Evolutionary conservation across 495 filamentous ascomycete genomes (phyloP).

Genomic region (Sordaria brevicollis): DNA sequence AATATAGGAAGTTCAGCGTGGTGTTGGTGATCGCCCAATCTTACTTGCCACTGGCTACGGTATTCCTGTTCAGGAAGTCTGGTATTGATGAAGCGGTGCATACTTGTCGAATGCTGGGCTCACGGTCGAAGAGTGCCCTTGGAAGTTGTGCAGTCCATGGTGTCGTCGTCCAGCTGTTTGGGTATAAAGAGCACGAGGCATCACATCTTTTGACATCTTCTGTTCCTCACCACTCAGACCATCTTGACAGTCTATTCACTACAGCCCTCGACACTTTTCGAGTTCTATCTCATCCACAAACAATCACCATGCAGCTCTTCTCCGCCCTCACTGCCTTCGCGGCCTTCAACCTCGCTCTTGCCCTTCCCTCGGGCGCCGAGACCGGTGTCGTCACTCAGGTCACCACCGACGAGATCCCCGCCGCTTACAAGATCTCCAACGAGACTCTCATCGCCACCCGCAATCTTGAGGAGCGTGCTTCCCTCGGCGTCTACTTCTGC

Average conservation of each 20-base stretch:
- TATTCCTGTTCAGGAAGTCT: background rate
- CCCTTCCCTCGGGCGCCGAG: background rate
- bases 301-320: background rate
- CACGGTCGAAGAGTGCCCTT: background rate
- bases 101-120: too few species aligned
- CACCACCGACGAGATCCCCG: background rate
- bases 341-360: background rate
- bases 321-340: background rate
- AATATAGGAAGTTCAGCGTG: background rate
- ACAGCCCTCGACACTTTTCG: background rate
- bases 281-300: background rate
- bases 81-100: background rate
- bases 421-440: background rate
- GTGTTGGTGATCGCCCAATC: too few species aligned
- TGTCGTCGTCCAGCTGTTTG: background rate
- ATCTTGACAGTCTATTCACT: background rate
- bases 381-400: background rate
- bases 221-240: background rate
- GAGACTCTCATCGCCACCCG: background rate
- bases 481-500: background rate
- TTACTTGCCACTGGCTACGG: background rate
- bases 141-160: background rate
- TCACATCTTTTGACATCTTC: background rate
- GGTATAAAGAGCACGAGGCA: background rate
- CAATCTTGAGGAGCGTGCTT: background rate